A percentile compares a stretch with the other conserved stretches of the same genome.
Conservation (phyloP, 2,329 filamentous ascomycete species). For the Penicillium sp. region DNA sequence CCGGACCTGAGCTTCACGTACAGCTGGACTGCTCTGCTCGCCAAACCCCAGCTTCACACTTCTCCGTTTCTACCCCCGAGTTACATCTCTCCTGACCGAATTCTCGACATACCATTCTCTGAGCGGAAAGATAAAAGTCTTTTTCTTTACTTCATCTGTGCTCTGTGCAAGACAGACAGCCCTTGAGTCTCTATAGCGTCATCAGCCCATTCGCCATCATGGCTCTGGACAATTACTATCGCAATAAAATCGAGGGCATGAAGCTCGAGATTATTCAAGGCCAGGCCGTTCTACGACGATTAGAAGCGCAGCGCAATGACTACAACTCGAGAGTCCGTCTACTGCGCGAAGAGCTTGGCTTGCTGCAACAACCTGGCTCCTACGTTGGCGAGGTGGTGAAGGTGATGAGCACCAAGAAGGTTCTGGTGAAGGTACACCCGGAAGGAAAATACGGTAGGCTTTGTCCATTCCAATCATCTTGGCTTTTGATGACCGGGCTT, state of each 20-base stretch:
- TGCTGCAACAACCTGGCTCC: constrained; percentile 94
- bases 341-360: constrained; percentile 88
- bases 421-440: constrained; percentile 96
- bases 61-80: not conserved
- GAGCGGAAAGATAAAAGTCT: not conserved
- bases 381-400: constrained; percentile 99
- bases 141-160: not conserved
- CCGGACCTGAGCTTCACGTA: constrained; percentile 11
- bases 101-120: not conserved
- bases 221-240: constrained; percentile 99
- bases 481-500: not conserved
- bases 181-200: constrained; percentile 22
- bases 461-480: not conserved
- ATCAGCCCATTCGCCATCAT: constrained; percentile 57
- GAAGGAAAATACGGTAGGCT: constrained; percentile 96
- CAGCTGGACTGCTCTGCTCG: constrained; percentile 2
- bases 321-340: constrained; percentile 98
- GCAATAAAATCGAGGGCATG: constrained; percentile 99
- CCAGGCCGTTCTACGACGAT: constrained; percentile 86
- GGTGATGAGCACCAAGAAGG: constrained; percentile 99
- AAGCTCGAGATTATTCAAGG: constrained; percentile 99
- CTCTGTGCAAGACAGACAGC: constrained; percentile 2
- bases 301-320: constrained; percentile 97
- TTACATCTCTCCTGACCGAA: not conserved
- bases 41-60: constrained; percentile 6